These are phyloP conservation scores for Brasenia schreberi DNA, from an alignment of 164 flowering plant species.

Conservation along the genomic window DNA sequence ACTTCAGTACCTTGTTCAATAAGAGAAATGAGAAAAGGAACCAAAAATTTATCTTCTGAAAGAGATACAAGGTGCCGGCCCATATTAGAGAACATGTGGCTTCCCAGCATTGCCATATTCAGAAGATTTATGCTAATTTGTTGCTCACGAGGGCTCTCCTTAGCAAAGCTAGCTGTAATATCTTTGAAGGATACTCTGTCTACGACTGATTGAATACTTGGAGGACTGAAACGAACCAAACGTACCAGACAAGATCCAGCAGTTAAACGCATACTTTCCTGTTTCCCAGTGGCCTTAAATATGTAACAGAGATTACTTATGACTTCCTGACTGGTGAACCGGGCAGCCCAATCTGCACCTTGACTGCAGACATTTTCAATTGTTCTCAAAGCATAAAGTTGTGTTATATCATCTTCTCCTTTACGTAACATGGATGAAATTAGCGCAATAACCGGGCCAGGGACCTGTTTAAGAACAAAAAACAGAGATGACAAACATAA, in stretches of 20 bases:
- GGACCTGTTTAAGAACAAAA: constrained; percentile 33
- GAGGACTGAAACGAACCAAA: constrained; percentile 64
- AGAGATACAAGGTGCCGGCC: constrained; percentile 51
- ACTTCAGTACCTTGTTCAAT: constrained; percentile 86
- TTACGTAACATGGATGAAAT: constrained; percentile 74
- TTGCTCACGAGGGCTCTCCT: constrained; percentile 80
- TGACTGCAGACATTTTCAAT: constrained; percentile 94
- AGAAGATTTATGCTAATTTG: constrained; percentile 86
- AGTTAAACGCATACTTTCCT: constrained; percentile 76
- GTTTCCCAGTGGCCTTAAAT: constrained; percentile 70
- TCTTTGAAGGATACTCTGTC: constrained; percentile 81
- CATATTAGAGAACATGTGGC: constrained; percentile 55
- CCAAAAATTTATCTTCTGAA: constrained; percentile 71
- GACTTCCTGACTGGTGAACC: constrained; percentile 83
- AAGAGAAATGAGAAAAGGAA: constrained; percentile 60
- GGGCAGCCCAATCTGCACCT: constrained; percentile 82
- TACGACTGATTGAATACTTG: constrained; percentile 52
- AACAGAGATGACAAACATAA: background rate
- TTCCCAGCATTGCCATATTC: constrained; percentile 69
- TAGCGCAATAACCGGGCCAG: constrained; percentile 64
- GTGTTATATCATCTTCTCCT: constrained; percentile 95
- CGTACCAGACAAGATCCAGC: constrained; percentile 97
- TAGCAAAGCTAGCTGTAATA: constrained; percentile 45
- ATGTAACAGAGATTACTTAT: constrained; percentile 75
- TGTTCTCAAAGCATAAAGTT: constrained; percentile 89